Conservation (phyloP, 345 rosid genomes). For the Kernera saxatilis region DNA sequence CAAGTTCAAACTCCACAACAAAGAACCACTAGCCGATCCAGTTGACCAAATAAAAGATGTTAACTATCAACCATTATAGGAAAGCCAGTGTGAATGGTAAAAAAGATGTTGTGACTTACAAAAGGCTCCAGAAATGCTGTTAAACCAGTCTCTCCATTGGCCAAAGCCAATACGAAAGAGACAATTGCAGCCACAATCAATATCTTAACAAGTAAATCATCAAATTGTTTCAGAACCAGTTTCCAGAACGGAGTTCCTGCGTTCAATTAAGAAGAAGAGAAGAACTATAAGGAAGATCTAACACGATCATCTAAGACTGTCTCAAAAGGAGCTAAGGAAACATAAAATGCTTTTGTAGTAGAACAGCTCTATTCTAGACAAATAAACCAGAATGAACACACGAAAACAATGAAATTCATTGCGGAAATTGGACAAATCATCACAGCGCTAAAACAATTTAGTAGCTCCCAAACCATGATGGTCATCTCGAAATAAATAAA, state of each 20-base stretch:
- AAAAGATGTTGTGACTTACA: slow-evolving; percentile 51
- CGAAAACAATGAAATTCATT: neutral
- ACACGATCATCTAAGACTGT: neutral
- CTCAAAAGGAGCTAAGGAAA: neutral
- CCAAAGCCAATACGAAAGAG: slow-evolving; percentile 81
- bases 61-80: neutral
- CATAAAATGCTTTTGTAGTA: neutral
- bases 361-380: neutral
- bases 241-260: slow-evolving; percentile 98
- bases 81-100: neutral
- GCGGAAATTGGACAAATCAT: neutral
- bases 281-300: neutral
- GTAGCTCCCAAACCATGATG: slow-evolving; percentile 5
- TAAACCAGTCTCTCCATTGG: slow-evolving; percentile 95
- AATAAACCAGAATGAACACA: neutral
- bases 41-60: neutral
- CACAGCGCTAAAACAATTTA: neutral
- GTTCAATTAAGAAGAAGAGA: slow-evolving; percentile 20
- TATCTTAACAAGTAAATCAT: slow-evolving; percentile 98
- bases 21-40: neutral
- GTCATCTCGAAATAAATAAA: neutral
- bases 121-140: slow-evolving; percentile 97
- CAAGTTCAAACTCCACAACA: neutral
- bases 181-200: slow-evolving; percentile 89
- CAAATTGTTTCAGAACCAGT: slow-evolving; percentile 91